These are phyloP conservation scores for Trichophyton benhamiae DNA, from an alignment of 2,329 filamentous ascomycete genomes.

Conservation along the genomic window DNA sequence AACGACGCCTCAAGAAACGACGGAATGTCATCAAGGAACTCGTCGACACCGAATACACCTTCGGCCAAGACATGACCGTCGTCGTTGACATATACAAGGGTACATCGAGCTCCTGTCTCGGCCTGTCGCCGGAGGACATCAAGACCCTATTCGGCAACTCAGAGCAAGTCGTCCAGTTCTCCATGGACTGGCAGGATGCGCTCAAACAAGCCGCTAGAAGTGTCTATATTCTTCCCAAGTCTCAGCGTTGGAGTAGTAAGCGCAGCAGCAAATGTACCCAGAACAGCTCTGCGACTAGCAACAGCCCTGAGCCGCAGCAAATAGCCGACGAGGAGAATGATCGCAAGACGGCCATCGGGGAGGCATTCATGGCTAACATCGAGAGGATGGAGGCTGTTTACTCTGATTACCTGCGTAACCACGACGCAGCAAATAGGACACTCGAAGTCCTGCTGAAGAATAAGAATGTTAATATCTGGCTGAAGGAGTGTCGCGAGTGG, in stretches of 20 bases:
- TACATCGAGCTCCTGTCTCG: conserved; percentile 68
- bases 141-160: conserved; percentile 88
- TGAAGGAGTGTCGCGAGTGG: conserved; percentile 83
- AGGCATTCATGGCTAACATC: conserved; percentile 46
- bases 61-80: conserved; percentile 91
- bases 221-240: conserved; percentile 58
- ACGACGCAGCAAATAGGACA: conserved; percentile 51
- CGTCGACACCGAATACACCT: conserved; percentile 81
- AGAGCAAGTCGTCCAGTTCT: conserved; percentile 79
- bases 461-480: conserved; percentile 58
- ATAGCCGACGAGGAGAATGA: conserved; percentile 45
- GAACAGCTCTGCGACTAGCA: conserved; percentile 14
- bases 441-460: conserved; percentile 41
- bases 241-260: conserved; percentile 42
- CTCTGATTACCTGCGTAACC: conserved; percentile 52
- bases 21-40: conserved; percentile 81
- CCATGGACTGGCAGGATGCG: conserved; percentile 63
- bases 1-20: conserved; percentile 58
- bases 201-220: conserved; percentile 69
- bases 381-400: conserved; percentile 52
- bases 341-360: conserved; percentile 45
- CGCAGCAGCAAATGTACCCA: conserved; percentile 36
- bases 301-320: conserved; percentile 20
- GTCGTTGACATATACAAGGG: conserved; percentile 96
- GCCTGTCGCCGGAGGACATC: conserved; percentile 70